phyloP scores from a whole-genome alignment of 1,284 basidiomycete genomes.

The Mycena sp. region DNA sequence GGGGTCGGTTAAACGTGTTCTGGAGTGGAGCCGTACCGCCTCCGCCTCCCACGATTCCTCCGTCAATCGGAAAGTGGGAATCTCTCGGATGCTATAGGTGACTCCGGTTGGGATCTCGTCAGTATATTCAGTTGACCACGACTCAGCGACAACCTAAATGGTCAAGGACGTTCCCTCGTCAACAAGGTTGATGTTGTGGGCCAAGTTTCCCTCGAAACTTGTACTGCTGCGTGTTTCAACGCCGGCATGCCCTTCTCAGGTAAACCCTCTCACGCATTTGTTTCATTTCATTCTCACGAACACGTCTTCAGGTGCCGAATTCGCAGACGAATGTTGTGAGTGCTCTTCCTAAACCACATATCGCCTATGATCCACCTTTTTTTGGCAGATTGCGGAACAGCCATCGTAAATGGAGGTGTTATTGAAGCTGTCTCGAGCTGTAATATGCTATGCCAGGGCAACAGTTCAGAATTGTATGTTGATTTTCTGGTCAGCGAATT shows the following conservation, averaged over 20 bases:
- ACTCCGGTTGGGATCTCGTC: too few relatives aligned
- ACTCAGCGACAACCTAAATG: constrained; percentile 50
- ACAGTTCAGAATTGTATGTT: constrained; percentile 43
- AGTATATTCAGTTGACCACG: not conserved
- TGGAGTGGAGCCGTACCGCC: constrained; percentile 66
- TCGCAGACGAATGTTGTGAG: constrained; percentile 55
- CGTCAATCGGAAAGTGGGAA: constrained; percentile 64
- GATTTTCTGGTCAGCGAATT: constrained; percentile 32
- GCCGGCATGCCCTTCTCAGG: constrained; percentile 67
- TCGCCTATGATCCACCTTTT: not conserved
- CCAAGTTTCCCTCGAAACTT: constrained; percentile 62
- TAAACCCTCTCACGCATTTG: not conserved
- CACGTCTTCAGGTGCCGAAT: constrained; percentile 25
- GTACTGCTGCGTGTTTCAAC: constrained; percentile 68
- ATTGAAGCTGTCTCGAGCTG: constrained; percentile 52
- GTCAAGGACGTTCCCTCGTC: constrained; percentile 6
- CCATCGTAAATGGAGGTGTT: constrained; percentile 56
- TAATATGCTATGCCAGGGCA: constrained; percentile 71
- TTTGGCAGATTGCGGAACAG: constrained; percentile 60
- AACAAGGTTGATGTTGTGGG: constrained; percentile 49
- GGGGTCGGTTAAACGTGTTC: constrained; percentile 61
- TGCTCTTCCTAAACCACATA: constrained; percentile 9
- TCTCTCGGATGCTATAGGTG: constrained; percentile 65
- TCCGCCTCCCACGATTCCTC: constrained; percentile 56
- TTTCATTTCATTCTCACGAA: constrained; percentile 40